These are phyloP conservation scores for Marasmius sp. DNA, from an alignment of 1,284 basidiomycete genomes.

Conservation along the genomic window DNA sequence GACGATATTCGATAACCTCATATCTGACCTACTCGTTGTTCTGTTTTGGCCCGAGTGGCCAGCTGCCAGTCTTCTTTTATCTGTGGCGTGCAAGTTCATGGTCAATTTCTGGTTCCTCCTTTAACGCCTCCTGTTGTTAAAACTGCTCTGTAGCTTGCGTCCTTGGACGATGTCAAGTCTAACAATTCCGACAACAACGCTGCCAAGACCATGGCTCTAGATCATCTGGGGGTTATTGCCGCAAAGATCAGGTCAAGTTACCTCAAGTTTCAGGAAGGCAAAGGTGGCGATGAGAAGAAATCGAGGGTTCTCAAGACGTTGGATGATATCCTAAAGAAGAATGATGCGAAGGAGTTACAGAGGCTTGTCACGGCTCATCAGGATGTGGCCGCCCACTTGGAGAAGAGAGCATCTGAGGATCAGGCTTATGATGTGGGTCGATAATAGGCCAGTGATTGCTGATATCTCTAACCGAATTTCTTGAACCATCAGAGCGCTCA, in stretches of 20 bases:
- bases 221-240: slow-evolving; percentile 91
- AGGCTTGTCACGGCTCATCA: slow-evolving; percentile 60
- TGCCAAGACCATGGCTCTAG: slow-evolving; percentile 84
- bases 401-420: slow-evolving; percentile 70
- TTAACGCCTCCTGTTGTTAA: not conserved
- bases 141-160: slow-evolving; percentile 16
- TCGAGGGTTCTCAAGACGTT: slow-evolving; percentile 49
- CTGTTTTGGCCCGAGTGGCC: slow-evolving; percentile 98
- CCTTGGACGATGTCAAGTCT: slow-evolving; percentile 30
- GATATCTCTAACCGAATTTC: not conserved
- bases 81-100: slow-evolving; percentile 81
- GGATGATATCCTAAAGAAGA: slow-evolving; percentile 68
- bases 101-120: slow-evolving; percentile 38
- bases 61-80: slow-evolving; percentile 80
- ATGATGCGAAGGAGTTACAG: slow-evolving; percentile 54
- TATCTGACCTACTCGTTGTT: slow-evolving; percentile 86
- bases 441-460: not conserved
- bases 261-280: slow-evolving; percentile 49
- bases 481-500: slow-evolving; percentile 60
- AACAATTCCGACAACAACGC: slow-evolving; percentile 71
- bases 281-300: slow-evolving; percentile 25
- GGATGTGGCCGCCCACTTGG: slow-evolving; percentile 62
- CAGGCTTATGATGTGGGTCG: slow-evolving; percentile 71
- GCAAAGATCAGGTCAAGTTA: slow-evolving; percentile 70
- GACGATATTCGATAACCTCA: slow-evolving; percentile 85